phyloP scores from a whole-genome alignment of 257 asterid species.

The Solanum virginianum region DNA sequence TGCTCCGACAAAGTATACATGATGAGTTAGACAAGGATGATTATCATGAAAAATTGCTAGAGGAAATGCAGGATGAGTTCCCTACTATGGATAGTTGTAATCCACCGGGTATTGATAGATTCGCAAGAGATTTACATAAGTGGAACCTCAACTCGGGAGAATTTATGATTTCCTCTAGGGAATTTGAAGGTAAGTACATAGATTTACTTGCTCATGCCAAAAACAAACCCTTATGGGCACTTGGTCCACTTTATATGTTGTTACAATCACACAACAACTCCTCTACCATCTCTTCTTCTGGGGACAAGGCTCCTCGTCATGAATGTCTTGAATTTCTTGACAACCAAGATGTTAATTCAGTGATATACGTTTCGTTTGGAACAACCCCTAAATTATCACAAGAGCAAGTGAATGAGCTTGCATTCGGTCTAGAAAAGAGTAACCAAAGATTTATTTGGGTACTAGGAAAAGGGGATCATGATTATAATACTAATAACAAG shows the following conservation, averaged over 20 bases:
- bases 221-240: background rate
- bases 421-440: background rate
- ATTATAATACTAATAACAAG: too few species aligned
- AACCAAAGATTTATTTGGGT: background rate
- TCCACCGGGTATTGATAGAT: background rate
- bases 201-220: background rate
- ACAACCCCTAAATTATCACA: background rate
- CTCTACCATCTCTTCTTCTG: background rate
- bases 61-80: background rate
- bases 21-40: background rate
- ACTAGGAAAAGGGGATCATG: background rate
- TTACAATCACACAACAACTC: background rate
- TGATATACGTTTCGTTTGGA: background rate
- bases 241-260: background rate
- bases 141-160: too few species aligned
- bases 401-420: background rate
- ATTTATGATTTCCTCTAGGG: background rate
- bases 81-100: background rate
- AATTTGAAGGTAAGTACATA: background rate
- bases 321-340: background rate
- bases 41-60: background rate
- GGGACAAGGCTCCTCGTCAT: background rate
- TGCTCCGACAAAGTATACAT: too few species aligned
- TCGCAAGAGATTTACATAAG: too few species aligned
- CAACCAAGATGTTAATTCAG: background rate